Base-by-base conservation (phyloP, 192 early-diverging fungal genomes). In the Helicostylum pulchrum region DNA sequence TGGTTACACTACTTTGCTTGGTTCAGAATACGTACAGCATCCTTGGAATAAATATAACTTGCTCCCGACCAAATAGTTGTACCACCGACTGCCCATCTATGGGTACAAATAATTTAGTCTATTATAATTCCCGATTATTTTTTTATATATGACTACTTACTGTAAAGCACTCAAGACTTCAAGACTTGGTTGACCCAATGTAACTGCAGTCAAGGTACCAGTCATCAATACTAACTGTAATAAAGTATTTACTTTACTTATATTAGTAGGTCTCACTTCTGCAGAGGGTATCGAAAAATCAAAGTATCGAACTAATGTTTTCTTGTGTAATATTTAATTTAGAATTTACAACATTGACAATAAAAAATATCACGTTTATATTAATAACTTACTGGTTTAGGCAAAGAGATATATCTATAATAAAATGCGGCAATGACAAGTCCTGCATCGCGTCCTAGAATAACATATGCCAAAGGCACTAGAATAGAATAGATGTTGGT, bases 211-310 rank as follows among this genome's bases (percentile, higher is more conserved):
- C 20, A 97, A 72, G 3, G 91, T 89, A 10, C 78, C 67, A 1
- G 83, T 85, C 85, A 99, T 92, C 11, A 95, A 82, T 3, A 70
- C 60, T 46, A 99, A 79, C 73, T 99, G 96, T 19, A 96, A 69
- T 9, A 82, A 87, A 3, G 95, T 99, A 61, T 96, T 97, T 62
- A 90, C 71, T 77, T 96, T 98, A 77, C 92, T 93, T 42, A 96
- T 90, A 26, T 74, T 66, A 3, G 93, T 95, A 14, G 96, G 94
- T 11, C 81, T 77, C 7, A 99, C 93, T 78, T 99, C 94, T 0
- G 92, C 93, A 6, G 91, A 93, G 5, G 91, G 88, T 36, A 97
- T 88, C 1, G 92, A 88, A 19, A 96, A 80, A 71, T 96, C 94
- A 81, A 89, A 99, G 64, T 93, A 97, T 21, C 92, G 79, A 5